phyloP scores from a whole-genome alignment of 2,329 filamentous ascomycete genomes.

The Fusarium sterilihyphosum region DNA sequence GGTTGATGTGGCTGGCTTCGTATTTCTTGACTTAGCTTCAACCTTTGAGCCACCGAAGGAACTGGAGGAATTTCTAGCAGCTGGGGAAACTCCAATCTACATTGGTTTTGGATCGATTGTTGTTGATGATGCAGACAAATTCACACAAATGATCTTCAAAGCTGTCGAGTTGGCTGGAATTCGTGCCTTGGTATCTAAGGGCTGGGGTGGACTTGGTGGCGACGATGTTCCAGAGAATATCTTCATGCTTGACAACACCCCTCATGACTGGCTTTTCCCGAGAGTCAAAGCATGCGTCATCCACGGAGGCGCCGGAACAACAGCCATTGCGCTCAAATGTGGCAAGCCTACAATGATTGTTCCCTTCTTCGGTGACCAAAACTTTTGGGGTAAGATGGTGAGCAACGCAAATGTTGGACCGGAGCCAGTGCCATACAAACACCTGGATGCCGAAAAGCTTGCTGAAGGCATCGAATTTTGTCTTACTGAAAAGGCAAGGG shows the following conservation, averaged over 20 bases:
- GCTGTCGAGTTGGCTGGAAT: conserved; percentile 73
- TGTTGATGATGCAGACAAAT: conserved; percentile 74
- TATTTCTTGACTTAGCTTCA: conserved; percentile 76
- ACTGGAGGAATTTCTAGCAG: conserved; percentile 65
- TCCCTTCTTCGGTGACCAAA: conserved; percentile 82
- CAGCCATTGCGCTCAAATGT: conserved; percentile 77
- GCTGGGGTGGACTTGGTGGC: conserved; percentile 77
- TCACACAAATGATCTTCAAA: conserved; percentile 77
- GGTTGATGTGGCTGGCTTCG: conserved; percentile 80
- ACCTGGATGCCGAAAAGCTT: conserved; percentile 69
- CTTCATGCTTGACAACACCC: conserved; percentile 78
- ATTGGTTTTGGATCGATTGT: conserved; percentile 83
- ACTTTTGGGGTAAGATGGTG: conserved; percentile 81
- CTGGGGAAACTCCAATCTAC: conserved; percentile 71
- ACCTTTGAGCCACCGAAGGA: conserved; percentile 67
- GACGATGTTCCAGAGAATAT: conserved; percentile 69
- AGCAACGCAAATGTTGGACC: conserved; percentile 71
- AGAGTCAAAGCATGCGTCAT: conserved; percentile 73
- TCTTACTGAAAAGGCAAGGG: conserved; percentile 67
- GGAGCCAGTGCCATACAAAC: conserved; percentile 74
- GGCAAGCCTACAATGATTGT: conserved; percentile 79
- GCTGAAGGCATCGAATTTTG: conserved; percentile 77
- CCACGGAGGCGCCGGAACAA: conserved; percentile 82
- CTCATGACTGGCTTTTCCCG: conserved; percentile 82
- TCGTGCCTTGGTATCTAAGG: conserved; percentile 77